Evolutionary conservation across 352 stramenopile species (phyloP), one percentile per base, ranked within the genome.

Genomic region (Pythium oligandrum): DNA sequence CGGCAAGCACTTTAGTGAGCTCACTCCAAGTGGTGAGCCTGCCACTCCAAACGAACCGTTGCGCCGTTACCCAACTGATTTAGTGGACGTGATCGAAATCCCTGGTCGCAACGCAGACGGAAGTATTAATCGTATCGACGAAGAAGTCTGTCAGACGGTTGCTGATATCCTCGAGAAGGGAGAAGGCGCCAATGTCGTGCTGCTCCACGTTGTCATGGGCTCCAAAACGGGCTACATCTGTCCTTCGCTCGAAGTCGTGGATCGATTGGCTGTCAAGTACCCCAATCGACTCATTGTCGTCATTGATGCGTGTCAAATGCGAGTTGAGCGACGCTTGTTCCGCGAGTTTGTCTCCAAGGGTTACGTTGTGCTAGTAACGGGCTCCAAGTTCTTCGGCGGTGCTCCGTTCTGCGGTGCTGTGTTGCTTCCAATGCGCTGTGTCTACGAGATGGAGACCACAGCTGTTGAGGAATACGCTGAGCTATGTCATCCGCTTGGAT

Each of bases 331-430:
- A 51, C 63, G 56, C 5, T 52, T 78, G 11, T 86, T 93, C 54
- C 69, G 71, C 49, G 69, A 86, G 60, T 95, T 91, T 59, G 54
- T 60, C 2, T 45, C 56, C 17, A 78, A 75, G 17, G 80, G 82
- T 3, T 95, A 84, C 45, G 52, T 95, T 3, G 83, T 81, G 35
- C 68, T 96, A 10, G 70, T 90, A 26, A 96, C 87, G 3, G 86
- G 83, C 33, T 95, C 83, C 44, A 96, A 96, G 64, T 96, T 94
- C 60, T 96, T 90, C 48, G 83, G 72, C 11, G 87, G 83, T 5
- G 84, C 82, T 0, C 87, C 87, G 3, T 96, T 96, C 59, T 93
- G 83, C 45, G 87, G 87, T 51, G 82, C 79, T 3, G 78, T 95
- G 45, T 54, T 95, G n/a, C 62, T 95, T 56, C 83, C 87, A 0